Percentiles rank a stretch among this genome's conserved stretches.
These are phyloP conservation scores for Carex myosuroides DNA, from an alignment of 176 grass and related monocot genomes.

Conservation along the genomic window DNA sequence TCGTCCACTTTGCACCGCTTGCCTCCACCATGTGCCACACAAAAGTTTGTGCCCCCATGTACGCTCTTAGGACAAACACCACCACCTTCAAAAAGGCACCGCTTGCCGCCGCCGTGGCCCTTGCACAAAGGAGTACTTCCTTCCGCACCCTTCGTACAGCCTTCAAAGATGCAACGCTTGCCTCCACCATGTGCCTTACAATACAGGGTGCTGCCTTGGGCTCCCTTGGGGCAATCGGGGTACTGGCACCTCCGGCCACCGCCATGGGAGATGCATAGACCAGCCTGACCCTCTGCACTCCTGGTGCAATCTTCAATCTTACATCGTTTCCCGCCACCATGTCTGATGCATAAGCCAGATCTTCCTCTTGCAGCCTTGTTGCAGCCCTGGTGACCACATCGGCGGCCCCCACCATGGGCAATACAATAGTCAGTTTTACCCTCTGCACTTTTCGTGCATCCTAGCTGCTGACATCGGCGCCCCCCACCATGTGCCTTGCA, in stretches of 20 bases:
- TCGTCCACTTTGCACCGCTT: conserved; percentile 44
- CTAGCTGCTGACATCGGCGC: conserved; percentile 64
- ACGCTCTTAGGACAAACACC: conserved; percentile 73
- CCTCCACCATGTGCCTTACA: conserved; percentile 90
- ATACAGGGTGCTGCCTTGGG: conserved; percentile 76
- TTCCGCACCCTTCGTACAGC: conserved; percentile 70
- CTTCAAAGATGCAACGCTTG: conserved; percentile 67
- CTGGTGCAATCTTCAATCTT: conserved; percentile 48
- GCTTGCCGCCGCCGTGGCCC: conserved; percentile 72
- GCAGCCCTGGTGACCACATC: conserved; percentile 40
- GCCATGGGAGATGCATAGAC: conserved; percentile 81
- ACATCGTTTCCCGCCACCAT: conserved; percentile 85
- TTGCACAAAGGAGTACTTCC: conserved; percentile 78
- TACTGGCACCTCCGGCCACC: conserved; percentile 76
- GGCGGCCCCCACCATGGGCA: conserved; percentile 64
- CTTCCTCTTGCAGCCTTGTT: conserved; percentile 61
- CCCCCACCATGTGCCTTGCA: conserved; percentile 90
- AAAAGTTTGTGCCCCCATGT: conserved; percentile 73
- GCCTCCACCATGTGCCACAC: conserved; percentile 77
- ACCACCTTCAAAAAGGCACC: conserved; percentile 73
- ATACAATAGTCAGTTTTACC: conserved; percentile 92
- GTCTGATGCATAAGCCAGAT: conserved; percentile 71
- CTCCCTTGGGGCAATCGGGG: conserved; percentile 53
- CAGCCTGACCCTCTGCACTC: conserved; percentile 68
- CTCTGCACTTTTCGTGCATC: conserved; percentile 84